Evolutionary conservation across 108 stramenopile species (phyloP).

Genomic region (Fragilaria radians): DNA sequence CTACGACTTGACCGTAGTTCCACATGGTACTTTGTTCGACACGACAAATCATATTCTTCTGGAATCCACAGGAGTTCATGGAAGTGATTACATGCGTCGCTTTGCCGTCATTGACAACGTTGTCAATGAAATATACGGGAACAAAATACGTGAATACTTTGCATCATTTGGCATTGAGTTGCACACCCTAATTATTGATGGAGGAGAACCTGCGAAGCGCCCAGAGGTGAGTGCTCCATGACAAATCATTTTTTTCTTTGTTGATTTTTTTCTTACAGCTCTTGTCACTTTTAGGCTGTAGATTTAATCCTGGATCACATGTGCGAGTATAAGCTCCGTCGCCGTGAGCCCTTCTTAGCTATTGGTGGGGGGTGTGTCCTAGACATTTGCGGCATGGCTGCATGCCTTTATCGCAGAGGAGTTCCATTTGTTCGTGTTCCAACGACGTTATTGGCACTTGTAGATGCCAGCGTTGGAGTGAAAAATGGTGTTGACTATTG

Average conservation of each 20-base stretch:
- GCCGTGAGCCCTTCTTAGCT: constrained; percentile 91
- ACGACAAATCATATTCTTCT: constrained; percentile 60
- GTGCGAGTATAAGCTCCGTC: constrained; percentile 79
- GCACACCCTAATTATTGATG: constrained; percentile 47
- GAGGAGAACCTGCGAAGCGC: constrained; percentile 81
- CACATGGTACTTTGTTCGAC: constrained; percentile 72
- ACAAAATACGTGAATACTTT: constrained; percentile 66
- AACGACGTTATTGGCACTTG: constrained; percentile 92
- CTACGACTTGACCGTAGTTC: constrained; percentile 83
- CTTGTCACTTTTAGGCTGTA: constrained; percentile 40
- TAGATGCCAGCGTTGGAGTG: constrained; percentile 96
- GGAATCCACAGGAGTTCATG: constrained; percentile 70
- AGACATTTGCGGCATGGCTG: constrained; percentile 94
- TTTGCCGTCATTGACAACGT: constrained; percentile 81
- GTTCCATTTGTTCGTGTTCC: constrained; percentile 89
- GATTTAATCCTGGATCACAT: constrained; percentile 73
- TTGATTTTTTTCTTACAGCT: not conserved
- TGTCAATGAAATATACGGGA: constrained; percentile 61
- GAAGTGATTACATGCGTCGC: constrained; percentile 74
- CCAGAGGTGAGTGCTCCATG: constrained; percentile 40
- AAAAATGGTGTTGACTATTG: constrained; percentile 95
- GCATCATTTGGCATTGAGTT: constrained; percentile 40
- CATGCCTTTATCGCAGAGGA: constrained; percentile 90
- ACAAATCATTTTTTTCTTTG: not conserved
- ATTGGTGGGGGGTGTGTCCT: constrained; percentile 92